Evolutionary conservation across 345 rosid genomes (phyloP).

Genomic region (Abelmoschus esculentus): DNA sequence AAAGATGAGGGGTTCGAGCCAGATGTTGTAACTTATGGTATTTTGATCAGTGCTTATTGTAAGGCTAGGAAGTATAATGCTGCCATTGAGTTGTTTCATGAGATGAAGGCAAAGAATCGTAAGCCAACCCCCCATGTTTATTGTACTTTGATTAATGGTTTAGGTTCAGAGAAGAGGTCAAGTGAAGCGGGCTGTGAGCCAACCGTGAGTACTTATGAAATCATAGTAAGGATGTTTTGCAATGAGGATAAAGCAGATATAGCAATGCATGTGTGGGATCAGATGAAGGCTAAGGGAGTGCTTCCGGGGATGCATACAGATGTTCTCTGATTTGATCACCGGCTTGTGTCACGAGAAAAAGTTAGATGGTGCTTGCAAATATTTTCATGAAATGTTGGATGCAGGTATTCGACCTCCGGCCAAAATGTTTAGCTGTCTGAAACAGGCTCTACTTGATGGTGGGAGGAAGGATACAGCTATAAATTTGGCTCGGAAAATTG

Average conservation of each 20-base stretch:
- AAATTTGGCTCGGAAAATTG: slow-evolving; percentile 44
- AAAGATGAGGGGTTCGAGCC: slow-evolving; percentile 70
- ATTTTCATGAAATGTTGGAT: slow-evolving; percentile 77
- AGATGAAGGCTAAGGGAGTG: slow-evolving; percentile 68
- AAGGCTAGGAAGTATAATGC: slow-evolving; percentile 48
- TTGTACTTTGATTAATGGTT: slow-evolving; percentile 72
- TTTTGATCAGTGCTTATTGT: slow-evolving; percentile 64
- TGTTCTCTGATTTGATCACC: slow-evolving; percentile 62
- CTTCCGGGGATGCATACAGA: slow-evolving; percentile 87
- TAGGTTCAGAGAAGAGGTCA: slow-evolving; percentile 59
- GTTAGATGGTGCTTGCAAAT: slow-evolving; percentile 73
- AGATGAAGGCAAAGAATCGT: slow-evolving; percentile 56
- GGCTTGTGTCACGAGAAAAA: slow-evolving; percentile 49
- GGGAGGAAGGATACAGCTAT: slow-evolving; percentile 48
- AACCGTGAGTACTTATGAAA: slow-evolving; percentile 67
- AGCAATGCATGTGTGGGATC: slow-evolving; percentile 60
- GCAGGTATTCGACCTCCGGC: slow-evolving; percentile 80
- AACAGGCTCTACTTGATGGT: slow-evolving; percentile 51
- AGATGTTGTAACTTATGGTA: slow-evolving; percentile 71
- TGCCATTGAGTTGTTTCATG: slow-evolving; percentile 43
- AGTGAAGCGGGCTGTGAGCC: slow-evolving; percentile 61
- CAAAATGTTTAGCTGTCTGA: slow-evolving; percentile 62
- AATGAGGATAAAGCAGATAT: slow-evolving; percentile 46
- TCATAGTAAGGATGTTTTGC: slow-evolving; percentile 80
- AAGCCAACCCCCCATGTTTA: slow-evolving; percentile 65